These are phyloP conservation scores for Eucalyptus polybractea DNA, from an alignment of 345 rosid species.

Conservation along the genomic window DNA sequence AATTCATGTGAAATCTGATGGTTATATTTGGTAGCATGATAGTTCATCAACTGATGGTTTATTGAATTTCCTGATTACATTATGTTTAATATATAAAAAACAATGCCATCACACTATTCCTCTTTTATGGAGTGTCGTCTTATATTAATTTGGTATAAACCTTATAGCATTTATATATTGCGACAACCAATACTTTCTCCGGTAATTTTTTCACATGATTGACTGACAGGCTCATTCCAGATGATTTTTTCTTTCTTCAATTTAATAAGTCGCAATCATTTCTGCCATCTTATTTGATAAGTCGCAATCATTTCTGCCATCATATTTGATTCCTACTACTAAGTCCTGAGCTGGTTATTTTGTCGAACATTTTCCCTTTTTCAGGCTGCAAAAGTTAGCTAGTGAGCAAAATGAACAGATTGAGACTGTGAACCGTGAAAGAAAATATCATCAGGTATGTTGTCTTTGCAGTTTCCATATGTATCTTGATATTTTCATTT, in stretches of 20 bases:
- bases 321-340: background rate
- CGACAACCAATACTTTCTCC: background rate
- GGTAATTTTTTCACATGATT: background rate
- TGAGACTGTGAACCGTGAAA: constrained; percentile 86
- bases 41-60: background rate
- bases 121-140: background rate
- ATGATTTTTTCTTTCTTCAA: background rate
- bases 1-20: too few species aligned
- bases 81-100: background rate
- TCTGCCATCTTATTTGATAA: background rate
- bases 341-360: background rate
- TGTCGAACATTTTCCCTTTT: background rate
- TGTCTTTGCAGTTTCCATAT: background rate
- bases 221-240: background rate
- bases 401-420: constrained; percentile 73
- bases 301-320: background rate
- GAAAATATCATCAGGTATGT: constrained; percentile 90
- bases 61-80: background rate
- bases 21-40: background rate
- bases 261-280: background rate
- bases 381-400: constrained; percentile 75
- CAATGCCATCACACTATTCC: background rate
- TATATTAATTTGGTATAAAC: background rate
- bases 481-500: background rate
- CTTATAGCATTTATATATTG: background rate